Percentiles rank a stretch among this genome's conserved stretches.
These are phyloP conservation scores for Tolypocladium paradoxum DNA, from an alignment of 2,329 filamentous ascomycete species.

Conservation along the genomic window DNA sequence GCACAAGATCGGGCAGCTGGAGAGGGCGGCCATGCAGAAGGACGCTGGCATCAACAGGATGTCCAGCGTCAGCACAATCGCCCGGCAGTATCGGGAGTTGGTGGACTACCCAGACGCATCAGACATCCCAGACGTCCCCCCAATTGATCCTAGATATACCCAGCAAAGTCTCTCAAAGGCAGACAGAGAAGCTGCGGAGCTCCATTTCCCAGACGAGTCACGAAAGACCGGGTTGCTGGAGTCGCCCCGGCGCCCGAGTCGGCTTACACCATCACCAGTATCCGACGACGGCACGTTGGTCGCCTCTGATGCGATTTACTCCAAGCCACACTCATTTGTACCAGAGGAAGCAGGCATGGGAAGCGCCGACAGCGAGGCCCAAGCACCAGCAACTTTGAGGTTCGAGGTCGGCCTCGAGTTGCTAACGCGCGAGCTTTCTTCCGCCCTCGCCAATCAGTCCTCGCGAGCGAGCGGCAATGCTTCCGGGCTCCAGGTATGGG, in stretches of 20 bases:
- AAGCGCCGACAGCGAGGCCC: neutral
- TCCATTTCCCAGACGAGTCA: neutral
- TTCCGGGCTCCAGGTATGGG: conserved; percentile 39
- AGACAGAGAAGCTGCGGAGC: conserved; percentile 1
- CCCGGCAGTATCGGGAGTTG: conserved; percentile 38
- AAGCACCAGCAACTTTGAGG: conserved; percentile 24
- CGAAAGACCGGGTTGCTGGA: neutral
- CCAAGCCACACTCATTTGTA: conserved; percentile 32
- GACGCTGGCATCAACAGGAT: conserved; percentile 18
- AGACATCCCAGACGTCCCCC: conserved; percentile 15
- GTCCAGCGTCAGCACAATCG: conserved; percentile 35
- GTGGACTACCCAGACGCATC: conserved; percentile 26
- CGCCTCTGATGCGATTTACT: conserved; percentile 33
- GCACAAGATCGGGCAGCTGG: conserved; percentile 37
- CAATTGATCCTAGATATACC: conserved; percentile 11
- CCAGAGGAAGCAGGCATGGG: conserved; percentile 6
- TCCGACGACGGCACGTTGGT: conserved; percentile 37
- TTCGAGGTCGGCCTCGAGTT: conserved; percentile 41
- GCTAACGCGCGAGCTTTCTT: conserved; percentile 37
- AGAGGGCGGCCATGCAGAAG: conserved; percentile 18
- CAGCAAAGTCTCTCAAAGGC: neutral
- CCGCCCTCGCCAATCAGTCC: conserved; percentile 22
- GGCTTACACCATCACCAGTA: conserved; percentile 17
- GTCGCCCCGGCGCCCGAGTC: neutral
- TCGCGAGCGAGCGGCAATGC: conserved; percentile 18